Base-by-base conservation (phyloP, 1,284 basidiomycete species). In the Phlebopus sp. region DNA sequence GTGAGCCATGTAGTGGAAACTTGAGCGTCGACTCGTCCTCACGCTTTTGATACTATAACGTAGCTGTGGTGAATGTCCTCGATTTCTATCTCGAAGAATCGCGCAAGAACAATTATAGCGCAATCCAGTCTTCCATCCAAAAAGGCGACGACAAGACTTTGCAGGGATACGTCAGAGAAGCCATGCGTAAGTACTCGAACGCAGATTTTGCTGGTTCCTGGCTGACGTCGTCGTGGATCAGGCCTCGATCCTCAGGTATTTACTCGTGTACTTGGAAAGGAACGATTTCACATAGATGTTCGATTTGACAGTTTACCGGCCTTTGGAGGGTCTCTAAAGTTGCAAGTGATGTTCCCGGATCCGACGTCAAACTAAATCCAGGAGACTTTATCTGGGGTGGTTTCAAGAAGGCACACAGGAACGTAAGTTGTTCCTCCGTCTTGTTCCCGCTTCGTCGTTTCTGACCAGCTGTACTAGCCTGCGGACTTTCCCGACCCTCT, bases 21-120 rank as follows among this genome's bases (percentile, higher is more conserved):
- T 9, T 8, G 27, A 29, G 4, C 4, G 10, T 2, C 9, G 27
- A 29, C 27, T 29, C 27, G 27, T 9, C 27, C 27, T 11, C 21
- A 23, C 21, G 21, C 4, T 23, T 23, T 23, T 4, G 11, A n/a
- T 10, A 5, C 34, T 40, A 36, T 18, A 7, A 35, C 27, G 43
- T 46, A 63, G 68, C 64, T 17, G 66, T 69, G 48, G 61, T 69
- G 32, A 70, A 79, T 32, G 73, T 81, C 18, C 64, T 84, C 44
- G 75, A 83, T 56, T 81, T 81, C 59, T 84, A 79, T 62, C 60
- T 84, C 19, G 73, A 75, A 36, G 72, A 73, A 11, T 59, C 59
- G 19, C 69, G 67, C 15, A 59, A 59, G 9, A 57, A 64, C 37
- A 72, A 78, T 51, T 62, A 69, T 11, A 64, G 58, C 0, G 62